Base-by-base conservation (phyloP, 768 basidiomycete genomes). In the Suillus tomentosus region DNA sequence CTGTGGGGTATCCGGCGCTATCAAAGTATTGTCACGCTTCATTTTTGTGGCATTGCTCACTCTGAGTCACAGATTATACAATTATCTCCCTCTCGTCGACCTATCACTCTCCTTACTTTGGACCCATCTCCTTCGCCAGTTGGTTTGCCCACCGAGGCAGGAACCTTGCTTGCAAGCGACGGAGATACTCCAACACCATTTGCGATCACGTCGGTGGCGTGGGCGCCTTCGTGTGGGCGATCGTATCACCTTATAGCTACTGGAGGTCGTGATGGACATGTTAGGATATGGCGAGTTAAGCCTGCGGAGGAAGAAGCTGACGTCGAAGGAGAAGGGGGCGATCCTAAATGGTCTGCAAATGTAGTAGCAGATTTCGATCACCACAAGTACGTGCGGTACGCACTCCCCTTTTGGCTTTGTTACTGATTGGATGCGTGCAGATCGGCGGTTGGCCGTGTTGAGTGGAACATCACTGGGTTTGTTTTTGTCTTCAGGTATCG, bases 181-280 rank as follows among this genome's bases (percentile, higher is more conserved):
- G 66, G 76, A 36, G 78, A 79, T 60, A 73, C 51, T 62, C 77
- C 81, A 11, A 75, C 81, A 15, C 79, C 84, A 3, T 87, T 80
- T 47, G 85, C 96, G 2, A 85, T 96, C 58, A 92, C 91, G 0
- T 88, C 90, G 37, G 85, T 99, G 42, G 82, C 95, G 17, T 99
- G 96, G 96, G 95, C 96, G 0, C 93, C 97, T 0, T 90, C 90
- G 0, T 96, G 94, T 65, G 97, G 96, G 7, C 84, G 97, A 34
- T 92, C 92, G 1, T 96, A 95, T 76, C 96, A 99, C 71, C 89
- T 98, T 45, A 84, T 99, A 64, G 97, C 96, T 2, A 93, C 94
- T 0, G 97, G 95, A 17, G 82, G 87, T 37, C 82, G 95, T 37
- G 95, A 97, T 73, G 95, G 95, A 1, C 84, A 85, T 53, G 95